phyloP scores from a whole-genome alignment of 2,329 filamentous ascomycete species.

The Ilyonectria sp. region DNA sequence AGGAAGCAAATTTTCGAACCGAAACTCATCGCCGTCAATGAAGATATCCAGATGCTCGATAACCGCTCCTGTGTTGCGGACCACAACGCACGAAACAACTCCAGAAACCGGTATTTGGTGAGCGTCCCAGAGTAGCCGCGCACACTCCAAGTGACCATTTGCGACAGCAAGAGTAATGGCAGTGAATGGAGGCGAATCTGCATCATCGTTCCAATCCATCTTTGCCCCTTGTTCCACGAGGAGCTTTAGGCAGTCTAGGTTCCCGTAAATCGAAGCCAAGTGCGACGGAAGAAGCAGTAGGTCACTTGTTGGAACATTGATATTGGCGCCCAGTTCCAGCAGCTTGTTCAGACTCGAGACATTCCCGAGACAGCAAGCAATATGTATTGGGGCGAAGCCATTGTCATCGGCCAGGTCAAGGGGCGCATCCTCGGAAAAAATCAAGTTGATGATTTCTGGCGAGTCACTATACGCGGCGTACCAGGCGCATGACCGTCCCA shows the following conservation, averaged over 20 bases:
- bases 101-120: background rate
- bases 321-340: slow-evolving; percentile 4
- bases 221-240: background rate
- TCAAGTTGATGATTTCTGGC: background rate
- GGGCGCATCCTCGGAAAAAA: background rate
- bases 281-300: slow-evolving; percentile 3
- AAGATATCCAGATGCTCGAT: background rate
- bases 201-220: background rate
- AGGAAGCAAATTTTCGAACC: background rate
- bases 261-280: slow-evolving; percentile 9
- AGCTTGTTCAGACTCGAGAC: background rate
- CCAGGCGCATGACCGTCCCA: slow-evolving; percentile 4
- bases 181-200: background rate
- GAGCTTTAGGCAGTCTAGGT: slow-evolving; percentile 3
- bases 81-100: background rate
- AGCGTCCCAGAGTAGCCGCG: background rate
- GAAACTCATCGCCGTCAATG: background rate
- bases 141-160: slow-evolving; percentile 15
- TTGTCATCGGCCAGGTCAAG: slow-evolving; percentile 4
- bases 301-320: background rate
- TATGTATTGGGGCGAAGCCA: slow-evolving; percentile 10
- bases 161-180: slow-evolving; percentile 8
- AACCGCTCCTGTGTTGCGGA: background rate
- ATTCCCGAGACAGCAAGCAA: slow-evolving; percentile 11
- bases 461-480: slow-evolving; percentile 9